phyloP scores from a whole-genome alignment of 352 stramenopile genomes.

The Pythium dissotocum region DNA sequence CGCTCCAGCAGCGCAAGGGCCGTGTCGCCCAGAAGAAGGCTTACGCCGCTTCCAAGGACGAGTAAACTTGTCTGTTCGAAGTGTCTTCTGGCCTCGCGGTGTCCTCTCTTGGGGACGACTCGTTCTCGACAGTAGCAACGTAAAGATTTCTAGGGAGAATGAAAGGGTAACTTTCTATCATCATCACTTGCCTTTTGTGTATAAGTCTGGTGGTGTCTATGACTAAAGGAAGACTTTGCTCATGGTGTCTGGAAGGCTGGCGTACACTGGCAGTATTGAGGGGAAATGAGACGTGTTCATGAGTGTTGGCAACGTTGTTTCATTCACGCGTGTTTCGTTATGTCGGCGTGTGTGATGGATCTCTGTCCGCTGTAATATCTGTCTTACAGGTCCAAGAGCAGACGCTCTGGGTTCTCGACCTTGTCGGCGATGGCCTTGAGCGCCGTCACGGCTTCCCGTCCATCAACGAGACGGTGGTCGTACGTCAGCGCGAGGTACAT shows the following conservation, averaged over 20 bases:
- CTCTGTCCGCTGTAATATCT: neutral
- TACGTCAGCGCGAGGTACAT: conserved; percentile 99
- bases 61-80: conserved; percentile 18
- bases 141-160: conserved; percentile 7
- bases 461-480: conserved; percentile 99
- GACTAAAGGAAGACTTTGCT: too few relatives aligned
- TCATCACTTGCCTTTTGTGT: neutral
- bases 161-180: conserved; percentile 6
- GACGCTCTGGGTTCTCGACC: conserved; percentile 94
- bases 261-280: too few relatives aligned
- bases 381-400: conserved; percentile 95
- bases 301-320: neutral
- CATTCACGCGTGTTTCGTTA: neutral
- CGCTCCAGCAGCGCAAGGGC: conserved; percentile 94
- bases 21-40: conserved; percentile 97
- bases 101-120: neutral
- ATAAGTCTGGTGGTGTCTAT: too few relatives aligned
- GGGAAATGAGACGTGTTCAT: too few relatives aligned
- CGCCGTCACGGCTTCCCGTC: conserved; percentile 98
- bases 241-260: too few relatives aligned
- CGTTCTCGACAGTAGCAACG: neutral
- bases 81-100: conserved; percentile 5
- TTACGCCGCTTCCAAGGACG: conserved; percentile 51
- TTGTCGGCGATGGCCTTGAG: conserved; percentile 98
- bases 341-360: neutral